Base-by-base conservation (phyloP, 768 basidiomycete species). In the Suillus sp. region DNA sequence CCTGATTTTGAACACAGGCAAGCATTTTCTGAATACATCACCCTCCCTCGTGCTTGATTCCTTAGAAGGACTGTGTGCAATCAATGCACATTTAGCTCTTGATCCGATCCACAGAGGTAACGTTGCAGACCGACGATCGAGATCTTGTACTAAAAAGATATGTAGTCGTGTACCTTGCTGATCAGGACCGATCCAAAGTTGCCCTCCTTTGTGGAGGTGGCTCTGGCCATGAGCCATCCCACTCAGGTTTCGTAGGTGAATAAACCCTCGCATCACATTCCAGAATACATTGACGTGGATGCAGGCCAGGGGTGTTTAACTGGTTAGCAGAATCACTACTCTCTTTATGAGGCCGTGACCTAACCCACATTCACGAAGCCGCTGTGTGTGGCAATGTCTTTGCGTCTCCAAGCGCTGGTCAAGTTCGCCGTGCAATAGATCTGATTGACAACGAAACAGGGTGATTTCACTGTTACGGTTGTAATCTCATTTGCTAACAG, bases 341-440 rank as follows among this genome's bases (percentile, higher is more conserved):
- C n/a, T 7, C 38, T 40, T 20, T 30, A 40, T 40, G 6, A 11
- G 7, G 30, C 48, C 38, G 0, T 18, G 40, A 37, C 30, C 34
- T 66, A 30, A 69, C 51, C 40, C 20, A 40, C 22, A 37, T 58
- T 37, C 10, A n/a, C 10, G 30, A 68, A 82, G 87, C 88, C 40
- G 93, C 95, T 37, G 91, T 96, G 9, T 93, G 89, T 67, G 96
- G 96, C 9, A 91, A 85, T 68, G 80, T 97, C 43, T 98, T 97
- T 71, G 95, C 96, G 2, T 93, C 91, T 20, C 96, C 96, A 1
- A 96, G 89, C 68, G 85, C 93, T 4, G 83, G 83, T 59, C 96
- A 97, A 75, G 91, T 98, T 58, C 82, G 86, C 57, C 83, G 90
- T 27, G 94, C 85, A 5, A 89, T 97, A 66, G 88, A 94, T 63